Percentiles rank a stretch among this genome's conserved stretches.
Evolutionary conservation across 305 asterid genomes (phyloP).

Genomic region (Plantago coronopus): DNA sequence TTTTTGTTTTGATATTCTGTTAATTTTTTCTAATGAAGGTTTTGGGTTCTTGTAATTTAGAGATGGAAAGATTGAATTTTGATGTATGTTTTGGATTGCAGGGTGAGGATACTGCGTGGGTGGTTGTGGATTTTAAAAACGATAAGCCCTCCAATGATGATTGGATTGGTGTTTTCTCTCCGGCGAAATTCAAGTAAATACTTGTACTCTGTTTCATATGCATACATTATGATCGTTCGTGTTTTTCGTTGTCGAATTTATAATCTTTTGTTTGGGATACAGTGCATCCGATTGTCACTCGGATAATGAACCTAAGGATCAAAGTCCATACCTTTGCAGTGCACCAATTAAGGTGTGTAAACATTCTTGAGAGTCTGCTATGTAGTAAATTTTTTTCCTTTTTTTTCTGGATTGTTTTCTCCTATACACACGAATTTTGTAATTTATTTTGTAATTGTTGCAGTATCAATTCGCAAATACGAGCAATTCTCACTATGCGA

Average conservation of each 20-base stretch:
- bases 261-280: slow-evolving; percentile 24
- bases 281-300: slow-evolving; percentile 64
- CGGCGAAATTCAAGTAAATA: slow-evolving; percentile 78
- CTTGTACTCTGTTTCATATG: slow-evolving; percentile 4
- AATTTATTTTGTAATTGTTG: slow-evolving; percentile 16
- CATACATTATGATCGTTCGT: background rate
- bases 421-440: background rate
- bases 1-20: background rate
- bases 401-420: background rate
- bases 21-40: background rate
- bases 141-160: slow-evolving; percentile 62
- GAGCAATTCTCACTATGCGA: slow-evolving; percentile 43
- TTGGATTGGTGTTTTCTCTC: slow-evolving; percentile 95
- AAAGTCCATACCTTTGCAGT: slow-evolving; percentile 64
- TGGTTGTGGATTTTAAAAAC: slow-evolving; percentile 43
- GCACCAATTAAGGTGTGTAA: slow-evolving; percentile 76
- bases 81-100: slow-evolving; percentile 22
- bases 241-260: slow-evolving; percentile 5
- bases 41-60: background rate
- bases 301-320: slow-evolving; percentile 40
- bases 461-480: slow-evolving; percentile 78
- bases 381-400: too few species aligned
- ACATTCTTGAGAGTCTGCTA: background rate
- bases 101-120: slow-evolving; percentile 70
- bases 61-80: background rate